Percentiles rank a stretch among this genome's conserved stretches.
phyloP scores from a whole-genome alignment of 2,329 filamentous ascomycete genomes.

The Plenodomus lindquistii region DNA sequence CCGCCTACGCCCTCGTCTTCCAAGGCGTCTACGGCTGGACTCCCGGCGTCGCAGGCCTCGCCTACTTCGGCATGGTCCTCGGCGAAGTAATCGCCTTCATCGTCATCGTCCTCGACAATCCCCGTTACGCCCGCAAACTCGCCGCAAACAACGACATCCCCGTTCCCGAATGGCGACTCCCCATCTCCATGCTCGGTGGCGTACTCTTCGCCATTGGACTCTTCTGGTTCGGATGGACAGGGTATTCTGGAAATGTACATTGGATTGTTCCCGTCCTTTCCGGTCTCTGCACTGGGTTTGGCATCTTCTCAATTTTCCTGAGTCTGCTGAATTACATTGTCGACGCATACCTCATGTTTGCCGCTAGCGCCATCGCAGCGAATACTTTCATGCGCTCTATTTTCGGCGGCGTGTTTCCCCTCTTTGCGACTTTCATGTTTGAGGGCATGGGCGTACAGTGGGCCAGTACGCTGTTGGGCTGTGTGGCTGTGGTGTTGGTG shows the following conservation, averaged over 20 bases:
- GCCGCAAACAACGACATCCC: conserved; percentile 55
- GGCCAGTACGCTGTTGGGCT: conserved; percentile 51
- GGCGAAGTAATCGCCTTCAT: conserved; percentile 71
- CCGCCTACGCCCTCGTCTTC: conserved; percentile 83
- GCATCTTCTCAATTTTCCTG: conserved; percentile 62
- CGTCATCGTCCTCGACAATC: conserved; percentile 66
- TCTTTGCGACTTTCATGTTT: conserved; percentile 62
- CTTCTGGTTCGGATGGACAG: conserved; percentile 48
- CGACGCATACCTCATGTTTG: conserved; percentile 61
- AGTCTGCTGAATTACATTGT: conserved; percentile 63
- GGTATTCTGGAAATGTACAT: conserved; percentile 48
- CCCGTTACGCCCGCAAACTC: conserved; percentile 61
- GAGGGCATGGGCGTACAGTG: conserved; percentile 56
- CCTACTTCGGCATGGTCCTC: conserved; percentile 82
- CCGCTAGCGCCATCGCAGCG: conserved; percentile 58
- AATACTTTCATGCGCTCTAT: conserved; percentile 59
- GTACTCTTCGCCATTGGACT: conserved; percentile 47
- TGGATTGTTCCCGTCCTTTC: conserved; percentile 48
- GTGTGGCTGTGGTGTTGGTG: conserved; percentile 47
- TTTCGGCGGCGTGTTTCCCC: conserved; percentile 56
- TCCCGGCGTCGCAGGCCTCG: conserved; percentile 71
- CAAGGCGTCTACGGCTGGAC: conserved; percentile 70
- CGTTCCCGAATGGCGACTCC: conserved; percentile 62
- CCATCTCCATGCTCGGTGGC: conserved; percentile 58
- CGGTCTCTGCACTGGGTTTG: conserved; percentile 61